phyloP scores from a whole-genome alignment of 352 stramenopile genomes.

The Thalassiosira delicatula region DNA sequence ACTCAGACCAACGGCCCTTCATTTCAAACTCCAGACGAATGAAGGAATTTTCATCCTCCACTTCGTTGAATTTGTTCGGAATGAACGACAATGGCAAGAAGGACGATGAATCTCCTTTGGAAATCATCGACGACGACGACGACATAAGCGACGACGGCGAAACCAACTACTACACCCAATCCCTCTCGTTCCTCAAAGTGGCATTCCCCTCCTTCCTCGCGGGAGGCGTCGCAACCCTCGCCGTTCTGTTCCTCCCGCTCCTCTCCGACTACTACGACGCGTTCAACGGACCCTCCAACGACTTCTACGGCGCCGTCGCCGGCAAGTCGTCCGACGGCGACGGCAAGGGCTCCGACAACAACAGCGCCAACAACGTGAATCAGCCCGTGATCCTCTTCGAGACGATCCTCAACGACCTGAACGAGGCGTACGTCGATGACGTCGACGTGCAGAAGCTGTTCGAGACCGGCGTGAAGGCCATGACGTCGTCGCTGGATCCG shows the following conservation, averaged over 20 bases:
- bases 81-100: conserved; percentile 30
- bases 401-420: conserved; percentile 82
- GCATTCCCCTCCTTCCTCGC: conserved; percentile 63
- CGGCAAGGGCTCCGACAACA: conserved; percentile 1
- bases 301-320: not conserved
- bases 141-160: not conserved
- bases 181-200: conserved; percentile 45
- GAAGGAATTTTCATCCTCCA: conserved; percentile 7
- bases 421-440: conserved; percentile 82
- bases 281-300: conserved; percentile 7
- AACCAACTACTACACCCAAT: not conserved
- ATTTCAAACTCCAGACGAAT: conserved; percentile 1
- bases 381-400: conserved; percentile 83
- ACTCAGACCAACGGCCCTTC: not conserved
- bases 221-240: conserved; percentile 43
- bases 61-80: conserved; percentile 34
- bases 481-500: conserved; percentile 87
- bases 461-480: conserved; percentile 86
- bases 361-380: conserved; percentile 48
- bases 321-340: not conserved
- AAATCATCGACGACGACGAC: not conserved
- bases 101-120: not conserved
- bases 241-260: conserved; percentile 52
- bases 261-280: conserved; percentile 57
- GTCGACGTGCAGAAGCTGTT: conserved; percentile 86